Base-by-base conservation (phyloP, 148 eudicot species). In the Silene latifolia region DNA sequence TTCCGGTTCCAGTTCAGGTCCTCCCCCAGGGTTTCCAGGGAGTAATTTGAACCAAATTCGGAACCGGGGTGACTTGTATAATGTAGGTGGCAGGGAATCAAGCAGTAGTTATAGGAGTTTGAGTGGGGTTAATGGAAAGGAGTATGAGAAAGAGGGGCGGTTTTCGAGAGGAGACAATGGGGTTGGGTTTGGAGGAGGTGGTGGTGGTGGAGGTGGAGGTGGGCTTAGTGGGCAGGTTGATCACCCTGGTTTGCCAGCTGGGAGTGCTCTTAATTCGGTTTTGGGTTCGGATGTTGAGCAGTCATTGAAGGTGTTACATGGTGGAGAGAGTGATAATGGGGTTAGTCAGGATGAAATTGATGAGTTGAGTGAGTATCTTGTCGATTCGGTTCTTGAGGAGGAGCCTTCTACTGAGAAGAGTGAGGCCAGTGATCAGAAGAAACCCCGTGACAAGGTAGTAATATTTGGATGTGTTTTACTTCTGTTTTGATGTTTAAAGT, bases 401-500 rank as follows among this genome's bases (percentile, higher is more conserved):
- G 89, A 90, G 72, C 90, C 74, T 57, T 32, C 86, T 54, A 79
- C 67, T 29, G 88, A 83, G 48, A 86, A 81, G 72, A 81, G 62
- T 76, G 86, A 69, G 68, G 5, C 61, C 44, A 53, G 77, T 71
- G 67, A 53, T 54, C 83, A 74, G 69, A 88, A 79, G 85, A 82
- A 89, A 77, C 80, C 64, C 25, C 92, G 97, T 32, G 97, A 96
- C 54, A 96, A 90, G 97, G 99, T 96, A 88, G 99, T 96, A 88
- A 48, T 47, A 23, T 56, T 66, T 74, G 24, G 20, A 27, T 46
- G 69, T 19, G 35, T 13, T 73, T 14, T 69, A 57, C 7, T 32
- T 42, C 25, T 24, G 3, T 27, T 66, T 42, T 27, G 6, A 7
- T 74, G 17, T 15, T 62, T 62, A 8, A n/a, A 24, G 59, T 56